Evolutionary conservation across 805 yeast species (phyloP), one percentile per base, ranked within the genome.

Genomic region (Candida chilensis): DNA sequence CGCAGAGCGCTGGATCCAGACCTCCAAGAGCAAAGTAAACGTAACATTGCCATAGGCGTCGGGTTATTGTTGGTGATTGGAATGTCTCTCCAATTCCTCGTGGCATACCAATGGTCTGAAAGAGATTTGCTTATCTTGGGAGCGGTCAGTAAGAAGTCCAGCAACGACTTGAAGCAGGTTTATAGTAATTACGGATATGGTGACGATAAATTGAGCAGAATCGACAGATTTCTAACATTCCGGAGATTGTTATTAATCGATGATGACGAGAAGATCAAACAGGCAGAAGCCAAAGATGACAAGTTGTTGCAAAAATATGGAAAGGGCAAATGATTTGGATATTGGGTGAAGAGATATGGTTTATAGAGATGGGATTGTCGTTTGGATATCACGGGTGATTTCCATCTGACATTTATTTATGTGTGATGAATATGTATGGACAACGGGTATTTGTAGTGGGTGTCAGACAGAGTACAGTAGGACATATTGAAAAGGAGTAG

Each of bases 191-290:
- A 60, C 42, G 78, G 79, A 2, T 45, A 65, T 24, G 82, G 74
- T 18, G 51, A 44, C 5, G 58, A 64, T 14, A 66, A 68, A 37
- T 48, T 66, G 29, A 67, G 72, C 3, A 55, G 83, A 21, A 60
- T 76, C 16, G 56, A 64, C 34, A 56, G 85, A 35, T 77, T 77
- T 42, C 38, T 77, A 32, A 71, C 76, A 76, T 71, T 70, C 42
- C 55, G 77, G 40, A 42, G 61, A 0, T 60, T 47, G 35, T 52
- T 57, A 3, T 37, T 52, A 17, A 57, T 52, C 30, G 36, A 37
- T 6, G 40, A 50, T 10, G 40, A 45, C 24, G 52, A 45, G 1
- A 51, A 50, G 14, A 38, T 59, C 13, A 62, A 58, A 32, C 32
- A 41, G 13, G n/a, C 14, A n/a, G 56, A 58, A 31, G 56, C 60